Percentiles rank a stretch among this genome's conserved stretches.
Conservation (phyloP, 2,329 filamentous ascomycete species). For the Colletotrichum sp. region DNA sequence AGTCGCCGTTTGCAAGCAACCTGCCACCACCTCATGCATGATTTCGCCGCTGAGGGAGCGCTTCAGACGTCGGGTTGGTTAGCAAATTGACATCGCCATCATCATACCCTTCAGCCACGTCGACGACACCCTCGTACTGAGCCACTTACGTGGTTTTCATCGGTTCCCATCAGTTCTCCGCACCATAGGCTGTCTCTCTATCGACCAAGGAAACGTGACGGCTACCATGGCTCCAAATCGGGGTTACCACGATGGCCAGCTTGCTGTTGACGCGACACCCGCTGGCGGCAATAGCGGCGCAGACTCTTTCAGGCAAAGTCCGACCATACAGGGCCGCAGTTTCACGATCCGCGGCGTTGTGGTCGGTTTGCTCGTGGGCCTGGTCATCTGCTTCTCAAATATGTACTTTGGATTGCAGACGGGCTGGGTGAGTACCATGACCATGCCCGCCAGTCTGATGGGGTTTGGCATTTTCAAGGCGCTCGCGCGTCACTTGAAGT, state of each 20-base stretch:
- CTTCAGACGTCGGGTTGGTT: background rate
- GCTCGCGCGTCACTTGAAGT: constrained; percentile 71
- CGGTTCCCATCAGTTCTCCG: background rate
- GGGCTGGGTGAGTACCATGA: constrained; percentile 76
- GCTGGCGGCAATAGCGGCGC: background rate
- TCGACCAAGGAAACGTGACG: background rate
- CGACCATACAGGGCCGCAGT: constrained; percentile 58
- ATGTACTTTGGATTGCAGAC: constrained; percentile 99
- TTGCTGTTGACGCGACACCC: background rate
- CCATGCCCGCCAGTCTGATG: constrained; percentile 93
- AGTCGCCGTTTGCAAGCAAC: background rate
- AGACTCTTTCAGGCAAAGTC: background rate
- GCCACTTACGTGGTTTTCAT: background rate
- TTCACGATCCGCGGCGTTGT: constrained; percentile 85
- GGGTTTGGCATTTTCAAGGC: constrained; percentile 93
- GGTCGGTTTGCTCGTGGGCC: constrained; percentile 82
- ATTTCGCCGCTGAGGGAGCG: background rate
- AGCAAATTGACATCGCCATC: background rate
- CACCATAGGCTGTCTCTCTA: background rate
- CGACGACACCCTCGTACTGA: background rate
- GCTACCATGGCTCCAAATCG: constrained; percentile 7
- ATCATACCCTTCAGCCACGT: background rate
- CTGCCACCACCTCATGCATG: background rate
- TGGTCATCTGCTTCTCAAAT: constrained; percentile 94
- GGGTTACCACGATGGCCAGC: background rate